Percentiles rank a stretch among this genome's conserved stretches.
Evolutionary conservation across 1,284 basidiomycete genomes (phyloP).

Genomic region (Austroboletus niveus): DNA sequence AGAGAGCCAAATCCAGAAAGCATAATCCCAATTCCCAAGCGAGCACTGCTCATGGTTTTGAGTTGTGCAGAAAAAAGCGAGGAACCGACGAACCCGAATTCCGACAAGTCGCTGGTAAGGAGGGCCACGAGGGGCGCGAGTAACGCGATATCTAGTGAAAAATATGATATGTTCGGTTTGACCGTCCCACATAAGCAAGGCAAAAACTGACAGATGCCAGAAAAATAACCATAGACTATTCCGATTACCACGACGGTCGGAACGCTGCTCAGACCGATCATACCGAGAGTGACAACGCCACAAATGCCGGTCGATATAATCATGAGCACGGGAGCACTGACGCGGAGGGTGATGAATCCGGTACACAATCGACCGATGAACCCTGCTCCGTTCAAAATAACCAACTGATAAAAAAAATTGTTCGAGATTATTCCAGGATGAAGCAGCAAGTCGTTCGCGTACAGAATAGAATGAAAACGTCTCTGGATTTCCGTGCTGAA

Average conservation of each 20-base stretch:
- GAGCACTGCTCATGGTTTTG: constrained; percentile 14
- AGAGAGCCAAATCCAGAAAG: constrained; percentile 15
- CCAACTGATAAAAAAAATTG: constrained; percentile 19
- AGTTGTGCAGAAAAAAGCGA: neutral
- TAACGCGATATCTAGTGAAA: constrained; percentile 30
- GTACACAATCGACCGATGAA: constrained; percentile 27
- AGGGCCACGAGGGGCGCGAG: constrained; percentile 31
- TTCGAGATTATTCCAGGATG: neutral
- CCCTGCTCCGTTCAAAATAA: constrained; percentile 24
- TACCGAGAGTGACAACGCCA: constrained; percentile 24
- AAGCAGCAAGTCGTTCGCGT: neutral
- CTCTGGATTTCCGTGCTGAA: constrained; percentile 24
- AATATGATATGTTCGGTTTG: neutral
- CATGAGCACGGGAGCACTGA: constrained; percentile 19
- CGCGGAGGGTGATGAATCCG: constrained; percentile 21
- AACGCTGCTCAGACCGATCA: constrained; percentile 22
- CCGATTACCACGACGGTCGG: constrained; percentile 24
- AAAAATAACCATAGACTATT: constrained; percentile 36
- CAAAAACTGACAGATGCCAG: constrained; percentile 35
- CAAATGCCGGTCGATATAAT: constrained; percentile 29
- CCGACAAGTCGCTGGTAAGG: constrained; percentile 33
- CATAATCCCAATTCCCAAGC: constrained; percentile 22
- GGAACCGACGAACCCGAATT: constrained; percentile 23
- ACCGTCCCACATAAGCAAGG: neutral
- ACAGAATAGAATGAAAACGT: constrained; percentile 35